Evolutionary conservation across 1,139 yeast genomes (phyloP).

Genomic region (Yamadazyma dushanensis): DNA sequence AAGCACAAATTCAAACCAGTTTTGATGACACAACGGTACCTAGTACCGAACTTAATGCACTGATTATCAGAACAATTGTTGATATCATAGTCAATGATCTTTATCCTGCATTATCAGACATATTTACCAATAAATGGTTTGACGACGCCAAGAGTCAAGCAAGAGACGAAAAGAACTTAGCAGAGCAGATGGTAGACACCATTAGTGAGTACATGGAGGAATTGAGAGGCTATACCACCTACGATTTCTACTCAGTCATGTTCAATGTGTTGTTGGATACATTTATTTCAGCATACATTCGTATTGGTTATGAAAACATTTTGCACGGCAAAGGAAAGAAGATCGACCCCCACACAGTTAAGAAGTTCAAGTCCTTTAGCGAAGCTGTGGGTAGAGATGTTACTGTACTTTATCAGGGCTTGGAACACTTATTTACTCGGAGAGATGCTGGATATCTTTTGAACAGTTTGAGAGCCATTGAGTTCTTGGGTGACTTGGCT

Average conservation of each 20-base stretch:
- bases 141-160: conserved; percentile 36
- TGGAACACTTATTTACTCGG: conserved; percentile 51
- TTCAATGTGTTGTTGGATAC: conserved; percentile 43
- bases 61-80: conserved; percentile 62
- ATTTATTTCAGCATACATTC: conserved; percentile 45
- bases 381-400: conserved; percentile 59
- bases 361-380: conserved; percentile 40
- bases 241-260: conserved; percentile 48
- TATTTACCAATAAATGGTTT: conserved; percentile 48
- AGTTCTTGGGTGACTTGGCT: conserved; percentile 68
- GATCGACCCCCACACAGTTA: conserved; percentile 57
- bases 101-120: conserved; percentile 42
- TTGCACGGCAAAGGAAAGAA: conserved; percentile 52
- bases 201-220: conserved; percentile 75
- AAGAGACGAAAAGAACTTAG: conserved; percentile 42
- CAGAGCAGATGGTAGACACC: conserved; percentile 65
- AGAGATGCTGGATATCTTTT: conserved; percentile 53
- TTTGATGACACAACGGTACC: conserved; percentile 71
- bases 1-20: conserved; percentile 52
- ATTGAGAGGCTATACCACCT: conserved; percentile 49
- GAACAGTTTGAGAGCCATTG: conserved; percentile 57
- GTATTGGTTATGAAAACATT: conserved; percentile 46
- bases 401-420: conserved; percentile 59
- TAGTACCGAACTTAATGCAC: conserved; percentile 73
- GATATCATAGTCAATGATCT: conserved; percentile 72